Evolutionary conservation across 148 eudicot genomes (phyloP).

Genomic region (Amaranthus palmeri): DNA sequence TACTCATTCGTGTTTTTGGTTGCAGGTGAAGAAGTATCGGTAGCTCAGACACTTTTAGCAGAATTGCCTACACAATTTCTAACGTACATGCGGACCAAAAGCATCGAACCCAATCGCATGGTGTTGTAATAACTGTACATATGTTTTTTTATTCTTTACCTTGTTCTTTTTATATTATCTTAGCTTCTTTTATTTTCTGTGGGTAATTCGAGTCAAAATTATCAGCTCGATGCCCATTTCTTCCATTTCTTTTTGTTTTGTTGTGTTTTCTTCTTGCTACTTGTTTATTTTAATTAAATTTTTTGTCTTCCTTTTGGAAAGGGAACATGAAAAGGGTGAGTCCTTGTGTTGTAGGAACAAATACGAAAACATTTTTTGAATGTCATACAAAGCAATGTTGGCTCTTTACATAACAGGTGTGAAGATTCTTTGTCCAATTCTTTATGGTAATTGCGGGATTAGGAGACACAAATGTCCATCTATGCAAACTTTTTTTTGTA

Average conservation of each 20-base stretch:
- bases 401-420: constrained; percentile 13
- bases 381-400: constrained; percentile 21
- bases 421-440: not conserved
- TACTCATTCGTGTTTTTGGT: constrained; percentile 7
- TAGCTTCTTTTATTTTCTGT: not conserved
- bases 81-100: constrained; percentile 72
- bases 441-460: not conserved
- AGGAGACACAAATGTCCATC: not conserved
- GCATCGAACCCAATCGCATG: constrained; percentile 50
- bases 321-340: constrained; percentile 5
- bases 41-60: constrained; percentile 82
- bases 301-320: constrained; percentile 4
- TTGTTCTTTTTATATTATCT: not conserved
- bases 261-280: not conserved
- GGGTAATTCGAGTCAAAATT: constrained; percentile 10
- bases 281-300: not conserved
- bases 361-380: not conserved
- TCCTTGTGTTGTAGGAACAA: not conserved
- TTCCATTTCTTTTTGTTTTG: not conserved
- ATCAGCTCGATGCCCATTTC: constrained; percentile 10
- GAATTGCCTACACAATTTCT: constrained; percentile 89
- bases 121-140: constrained; percentile 37
- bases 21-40: constrained; percentile 84
- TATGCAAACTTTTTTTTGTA: not conserved
- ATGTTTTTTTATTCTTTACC: constrained; percentile 10